phyloP scores from a whole-genome alignment of 1,139 yeast species.

The Sugiyamaella pinicola region DNA sequence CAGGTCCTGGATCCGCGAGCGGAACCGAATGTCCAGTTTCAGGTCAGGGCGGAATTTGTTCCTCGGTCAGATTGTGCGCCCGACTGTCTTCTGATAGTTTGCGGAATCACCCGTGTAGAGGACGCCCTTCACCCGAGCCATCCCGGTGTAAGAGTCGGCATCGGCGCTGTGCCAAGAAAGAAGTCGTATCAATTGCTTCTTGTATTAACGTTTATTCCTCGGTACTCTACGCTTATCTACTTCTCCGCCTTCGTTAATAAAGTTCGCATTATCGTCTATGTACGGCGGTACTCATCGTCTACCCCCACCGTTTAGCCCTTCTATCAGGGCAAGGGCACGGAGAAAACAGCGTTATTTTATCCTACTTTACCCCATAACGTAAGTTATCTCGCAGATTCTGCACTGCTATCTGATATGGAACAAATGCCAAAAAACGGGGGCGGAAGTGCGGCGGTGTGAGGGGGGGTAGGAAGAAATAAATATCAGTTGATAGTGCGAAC shows the following conservation, averaged over 20 bases:
- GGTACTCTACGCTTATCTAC: no score
- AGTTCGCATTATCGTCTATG: neutral
- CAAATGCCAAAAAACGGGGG: neutral
- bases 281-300: neutral
- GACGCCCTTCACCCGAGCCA: no score
- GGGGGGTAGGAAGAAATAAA: constrained; percentile 1
- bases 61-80: no score
- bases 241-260: no score
- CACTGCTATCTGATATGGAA: constrained; percentile 10
- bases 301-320: constrained; percentile 1
- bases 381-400: constrained; percentile 16
- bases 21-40: neutral
- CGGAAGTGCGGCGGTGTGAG: neutral
- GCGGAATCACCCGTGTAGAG: no score
- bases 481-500: neutral
- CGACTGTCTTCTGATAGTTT: no score
- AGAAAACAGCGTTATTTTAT: neutral
- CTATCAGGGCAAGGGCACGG: neutral
- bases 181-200: no score
- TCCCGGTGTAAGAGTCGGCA: no score
- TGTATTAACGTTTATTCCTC: no score
- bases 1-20: neutral
- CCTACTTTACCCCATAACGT: constrained; percentile 12
- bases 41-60: no score
- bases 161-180: no score